Base-by-base conservation (phyloP, 805 yeast species). In the Candida ipomoeae region DNA sequence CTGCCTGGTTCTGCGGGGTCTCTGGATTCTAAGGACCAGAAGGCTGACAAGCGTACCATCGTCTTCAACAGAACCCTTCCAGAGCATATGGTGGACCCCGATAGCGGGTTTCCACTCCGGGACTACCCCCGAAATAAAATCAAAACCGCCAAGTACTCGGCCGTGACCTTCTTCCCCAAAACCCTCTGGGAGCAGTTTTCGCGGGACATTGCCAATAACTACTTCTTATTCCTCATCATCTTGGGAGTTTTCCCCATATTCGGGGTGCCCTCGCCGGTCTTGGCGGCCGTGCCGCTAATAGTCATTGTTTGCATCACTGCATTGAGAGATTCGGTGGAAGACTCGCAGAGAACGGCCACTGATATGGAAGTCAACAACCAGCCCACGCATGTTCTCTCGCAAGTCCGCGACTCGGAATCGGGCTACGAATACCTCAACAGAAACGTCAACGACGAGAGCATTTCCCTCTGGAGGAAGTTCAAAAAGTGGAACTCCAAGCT, bases 201-300 rank as follows among this genome's bases (percentile, higher is more conserved):
- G 17, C 50, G 52, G 15, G 82, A 82, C 57, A 76, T 81, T 51
- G 87, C 87, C 48, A 82, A 82, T 62, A 58, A 70, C n/a, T 82
- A 82, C 62, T 82, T 82, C 70, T 68, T 82, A 56, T 56, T 79
- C 17, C 68, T 81, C 59, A 77, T 78, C 50, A 79, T 82, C 32
- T 64, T 82, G 55, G 85, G 85, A 11, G 71, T 73, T 6, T 64
- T 64, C 49, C 56, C 60, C n/a, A 80, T 87, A 42, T 87, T 87
- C 63, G 95, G 95, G 43, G 90, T 85, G 18, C 75, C 80, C 32
- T 74, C 74, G 52, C 90, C 94, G 0, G 92, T 82, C 1, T 70
- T 87, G 60, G 85, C 87, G 18, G 87, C 90, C 2, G 91, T 86
- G 33, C 95, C 95, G 2, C 78, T 87, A 62, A 84, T 86, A 64